Evolutionary conservation across 805 yeast genomes (phyloP), one percentile per base, ranked within the genome.

Genomic region (Saitoella complicata): DNA sequence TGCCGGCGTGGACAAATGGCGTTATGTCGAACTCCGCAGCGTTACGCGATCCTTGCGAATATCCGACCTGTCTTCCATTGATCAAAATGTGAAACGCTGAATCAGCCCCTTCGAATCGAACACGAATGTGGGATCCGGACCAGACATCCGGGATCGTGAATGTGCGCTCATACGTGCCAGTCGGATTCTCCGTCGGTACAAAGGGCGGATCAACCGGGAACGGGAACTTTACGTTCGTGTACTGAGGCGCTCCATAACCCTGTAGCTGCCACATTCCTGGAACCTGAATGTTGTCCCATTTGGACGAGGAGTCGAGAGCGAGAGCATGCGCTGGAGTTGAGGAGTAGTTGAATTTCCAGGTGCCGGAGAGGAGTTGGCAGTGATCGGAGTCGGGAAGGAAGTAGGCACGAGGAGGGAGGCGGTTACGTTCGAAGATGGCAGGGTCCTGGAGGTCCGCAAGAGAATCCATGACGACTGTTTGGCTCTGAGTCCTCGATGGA

Each of bases 221-320:
- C 7, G 65, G 65, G 43, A 48, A 63, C 11, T 45, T 47, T 33
- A 53, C 51, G 45, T 63, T 63, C n/a, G 66, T 62, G 44, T 63
- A 63, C 31, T 55, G 59, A 5, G 67, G 67, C 6, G 49, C 47
- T 6, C 64, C 66, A 42, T 48, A 58, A 10, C 65, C 65, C 46
- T 61, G 61, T 31, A 61, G 46, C 52, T 63, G 66, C 64, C 66
- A 62, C 44, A 60, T 60, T 3, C 65, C 62, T 1, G 67, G 66
- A 21, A 63, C 67, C 2, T 46, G 31, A 9, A 58, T 52, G 9
- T 35, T 37, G 1, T 38, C 39, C 56, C 55, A 53, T 32, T 38
- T 32, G 40, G 45, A 11, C 39, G 44, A 12, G 30, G 31, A 31
- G 12, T 32, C 41, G 21, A 38, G 44, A 6, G 38, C 21, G 5